Percentiles rank a stretch among this genome's conserved stretches.
phyloP scores from a whole-genome alignment of 768 basidiomycete genomes.

The Lentinula edodes region DNA sequence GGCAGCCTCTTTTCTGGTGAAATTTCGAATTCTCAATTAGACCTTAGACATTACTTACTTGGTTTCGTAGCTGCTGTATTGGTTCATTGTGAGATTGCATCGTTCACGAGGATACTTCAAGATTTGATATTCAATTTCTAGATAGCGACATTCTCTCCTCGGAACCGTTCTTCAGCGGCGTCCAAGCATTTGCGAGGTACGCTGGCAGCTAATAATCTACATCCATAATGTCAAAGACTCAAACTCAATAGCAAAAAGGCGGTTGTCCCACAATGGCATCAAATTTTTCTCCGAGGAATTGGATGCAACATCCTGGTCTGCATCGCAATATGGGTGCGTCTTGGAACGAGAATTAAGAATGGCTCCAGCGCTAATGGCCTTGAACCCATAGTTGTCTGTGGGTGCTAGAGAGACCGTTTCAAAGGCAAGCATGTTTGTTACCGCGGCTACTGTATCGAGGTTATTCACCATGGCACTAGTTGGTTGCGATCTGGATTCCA shows the following conservation, averaged over 20 bases:
- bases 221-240: not conserved
- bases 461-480: conserved; percentile 21
- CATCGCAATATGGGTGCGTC: conserved; percentile 60
- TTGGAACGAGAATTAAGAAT: not conserved
- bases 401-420: conserved; percentile 64
- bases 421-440: conserved; percentile 37
- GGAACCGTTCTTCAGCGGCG: conserved; percentile 51
- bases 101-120: not conserved
- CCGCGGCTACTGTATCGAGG: not conserved
- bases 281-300: conserved; percentile 69
- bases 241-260: conserved; percentile 48
- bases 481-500: conserved; percentile 66
- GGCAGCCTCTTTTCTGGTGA: conserved; percentile 69
- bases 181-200: conserved; percentile 52
- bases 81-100: not conserved
- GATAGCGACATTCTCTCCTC: conserved; percentile 55
- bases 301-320: conserved; percentile 77
- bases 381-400: conserved; percentile 49
- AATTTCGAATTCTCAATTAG: conserved; percentile 28
- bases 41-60: conserved; percentile 44
- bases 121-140: conserved; percentile 17
- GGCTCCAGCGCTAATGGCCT: not conserved
- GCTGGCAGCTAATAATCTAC: conserved; percentile 12
- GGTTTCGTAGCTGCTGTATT: not conserved
- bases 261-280: conserved; percentile 58